phyloP scores from a whole-genome alignment of 2,329 filamentous ascomycete genomes.

The Xylariaceae sp. region DNA sequence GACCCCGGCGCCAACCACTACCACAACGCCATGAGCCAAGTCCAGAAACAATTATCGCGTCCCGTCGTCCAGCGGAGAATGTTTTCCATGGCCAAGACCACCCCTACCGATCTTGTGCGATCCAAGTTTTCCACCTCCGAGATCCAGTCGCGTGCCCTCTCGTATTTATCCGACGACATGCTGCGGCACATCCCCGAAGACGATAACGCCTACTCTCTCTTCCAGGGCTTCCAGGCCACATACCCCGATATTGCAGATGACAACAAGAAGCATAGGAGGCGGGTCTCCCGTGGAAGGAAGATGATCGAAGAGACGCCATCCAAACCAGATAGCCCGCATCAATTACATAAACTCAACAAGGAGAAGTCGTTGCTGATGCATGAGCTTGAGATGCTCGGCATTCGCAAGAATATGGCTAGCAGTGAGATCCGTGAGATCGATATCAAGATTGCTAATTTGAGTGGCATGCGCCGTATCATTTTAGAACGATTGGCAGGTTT shows the following conservation, averaged over 20 bases:
- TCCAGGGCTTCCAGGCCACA: conserved; percentile 92
- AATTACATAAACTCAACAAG: conserved; percentile 70
- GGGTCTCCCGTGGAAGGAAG: conserved; percentile 71
- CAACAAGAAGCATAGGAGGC: conserved; percentile 66
- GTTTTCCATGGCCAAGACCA: conserved; percentile 85
- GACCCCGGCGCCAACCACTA: conserved; percentile 64
- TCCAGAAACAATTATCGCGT: conserved; percentile 82
- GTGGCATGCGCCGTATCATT: conserved; percentile 88
- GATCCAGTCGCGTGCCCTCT: conserved; percentile 89
- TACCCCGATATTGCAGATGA: conserved; percentile 69
- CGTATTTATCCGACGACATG: conserved; percentile 85
- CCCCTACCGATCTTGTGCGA: conserved; percentile 89
- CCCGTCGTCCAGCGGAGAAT: conserved; percentile 83
- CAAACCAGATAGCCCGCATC: conserved; percentile 55
- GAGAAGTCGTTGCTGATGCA: conserved; percentile 78
- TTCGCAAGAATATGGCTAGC: conserved; percentile 96
- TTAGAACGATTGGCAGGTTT: conserved; percentile 79
- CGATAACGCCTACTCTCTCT: conserved; percentile 83
- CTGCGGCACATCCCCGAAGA: conserved; percentile 84
- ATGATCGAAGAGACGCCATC: conserved; percentile 63
- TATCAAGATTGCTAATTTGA: conserved; percentile 90
- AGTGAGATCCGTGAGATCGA: conserved; percentile 96
- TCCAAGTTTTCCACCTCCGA: conserved; percentile 85
- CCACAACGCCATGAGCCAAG: conserved; percentile 79
- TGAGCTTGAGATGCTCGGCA: conserved; percentile 81